Evolutionary conservation across 768 basidiomycete species (phyloP).

Genomic region (Pleurotus djamor): DNA sequence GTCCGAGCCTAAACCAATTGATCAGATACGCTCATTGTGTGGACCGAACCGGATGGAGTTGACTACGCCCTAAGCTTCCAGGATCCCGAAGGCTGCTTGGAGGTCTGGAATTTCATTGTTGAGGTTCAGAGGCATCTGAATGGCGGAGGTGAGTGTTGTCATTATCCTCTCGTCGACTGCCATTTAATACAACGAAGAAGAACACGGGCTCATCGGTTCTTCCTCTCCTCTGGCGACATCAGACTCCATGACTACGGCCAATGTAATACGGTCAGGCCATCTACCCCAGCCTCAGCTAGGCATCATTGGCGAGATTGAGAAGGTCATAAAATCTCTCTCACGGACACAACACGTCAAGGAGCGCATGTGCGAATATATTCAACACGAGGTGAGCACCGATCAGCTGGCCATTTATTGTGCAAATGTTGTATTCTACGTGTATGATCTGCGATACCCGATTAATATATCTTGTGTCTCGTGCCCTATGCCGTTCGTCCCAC

Average conservation of each 20-base stretch:
- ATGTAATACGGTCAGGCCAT: slow-evolving; percentile 69
- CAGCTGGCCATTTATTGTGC: not conserved
- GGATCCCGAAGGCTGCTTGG: slow-evolving; percentile 90
- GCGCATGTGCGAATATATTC: slow-evolving; percentile 86
- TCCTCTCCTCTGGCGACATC: slow-evolving; percentile 60
- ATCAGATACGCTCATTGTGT: slow-evolving; percentile 94
- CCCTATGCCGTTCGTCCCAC: not conserved
- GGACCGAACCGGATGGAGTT: slow-evolving; percentile 94
- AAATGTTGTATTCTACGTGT: slow-evolving; percentile 4
- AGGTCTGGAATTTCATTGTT: slow-evolving; percentile 96
- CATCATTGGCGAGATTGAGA: slow-evolving; percentile 77
- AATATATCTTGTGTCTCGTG: slow-evolving; percentile 7
- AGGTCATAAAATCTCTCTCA: slow-evolving; percentile 70
- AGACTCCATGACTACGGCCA: slow-evolving; percentile 54
- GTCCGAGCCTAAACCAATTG: slow-evolving; percentile 9
- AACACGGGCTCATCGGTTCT: slow-evolving; percentile 31
- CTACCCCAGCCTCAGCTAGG: slow-evolving; percentile 77
- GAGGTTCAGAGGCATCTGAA: slow-evolving; percentile 89
- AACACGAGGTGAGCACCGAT: slow-evolving; percentile 62
- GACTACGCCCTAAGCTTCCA: slow-evolving; percentile 98
- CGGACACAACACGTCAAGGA: slow-evolving; percentile 76
- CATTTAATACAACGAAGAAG: slow-evolving; percentile 37
- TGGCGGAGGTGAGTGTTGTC: slow-evolving; percentile 45
- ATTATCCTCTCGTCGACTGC: not conserved
- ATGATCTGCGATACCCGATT: slow-evolving; percentile 1